Base-by-base conservation (phyloP, 257 asterid species). In the Lavandula angustifolia region DNA sequence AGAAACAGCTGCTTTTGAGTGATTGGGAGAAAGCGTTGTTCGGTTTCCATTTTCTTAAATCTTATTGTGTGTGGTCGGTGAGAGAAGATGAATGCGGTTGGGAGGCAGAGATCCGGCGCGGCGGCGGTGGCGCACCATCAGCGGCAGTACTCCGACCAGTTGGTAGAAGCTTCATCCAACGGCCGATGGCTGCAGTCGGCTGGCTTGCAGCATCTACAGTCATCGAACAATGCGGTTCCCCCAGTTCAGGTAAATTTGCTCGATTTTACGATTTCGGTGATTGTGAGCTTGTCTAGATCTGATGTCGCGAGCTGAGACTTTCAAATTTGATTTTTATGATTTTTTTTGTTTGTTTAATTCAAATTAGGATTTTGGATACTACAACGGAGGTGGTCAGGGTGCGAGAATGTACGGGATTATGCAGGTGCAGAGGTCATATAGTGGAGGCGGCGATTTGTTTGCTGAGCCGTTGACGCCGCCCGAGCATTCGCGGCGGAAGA, bases 111-210 rank as follows among this genome's bases (percentile, higher is more conserved):
- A 84, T 84, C 96, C 62, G 95, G 95, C 48, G 81, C 88, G 7
- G 73, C 95, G 72, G 27, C 27, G 2, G 75, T 85, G 75, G 87
- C 82, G 59, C 87, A 90, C 63, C 95, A 94, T 42, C 96, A 84
- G 79, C 85, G 96, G 22, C 99, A 90, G 72, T 75, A 78, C 78
- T 94, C 97, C 58, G 97, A 87, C 58, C 76, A 94, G 76, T 94
- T 80, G 59, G 70, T 80, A 3, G 95, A 92, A 7, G 61, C 84
- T 50, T 83, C 96, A 3, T 84, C 98, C 12, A 81, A 92, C 37
- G 92, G 89, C 27, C 76, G 95, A 62, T 92, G 99, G 97, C 84
- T 90, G 61, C 99, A 92, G 73, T 92, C 99, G 57, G 95, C 96
- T 68, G 97, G 99, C 46, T 73, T 89, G 67, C 97, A 94, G 68